Percentiles rank a stretch among this genome's conserved stretches.
phyloP scores from a whole-genome alignment of 345 rosid species.

The Eucalyptus fibrosa region DNA sequence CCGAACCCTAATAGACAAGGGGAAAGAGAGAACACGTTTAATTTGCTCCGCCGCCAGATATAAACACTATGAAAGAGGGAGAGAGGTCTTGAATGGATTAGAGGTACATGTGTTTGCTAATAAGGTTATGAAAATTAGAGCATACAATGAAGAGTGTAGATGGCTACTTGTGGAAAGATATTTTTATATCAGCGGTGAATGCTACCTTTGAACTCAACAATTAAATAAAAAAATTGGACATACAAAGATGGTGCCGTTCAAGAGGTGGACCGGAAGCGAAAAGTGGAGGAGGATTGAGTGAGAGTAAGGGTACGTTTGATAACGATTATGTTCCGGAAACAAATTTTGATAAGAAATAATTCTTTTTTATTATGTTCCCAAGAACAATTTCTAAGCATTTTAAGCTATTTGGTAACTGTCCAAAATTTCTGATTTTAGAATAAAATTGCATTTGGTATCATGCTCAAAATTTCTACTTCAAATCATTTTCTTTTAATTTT shows the following conservation, averaged over 20 bases:
- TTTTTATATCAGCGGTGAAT: neutral
- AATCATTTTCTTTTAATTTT: too few relatives aligned
- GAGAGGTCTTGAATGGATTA: neutral
- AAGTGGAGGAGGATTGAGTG: too few relatives aligned
- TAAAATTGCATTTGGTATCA: fast-evolving
- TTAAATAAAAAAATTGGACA: too few relatives aligned
- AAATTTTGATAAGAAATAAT: fast-evolving
- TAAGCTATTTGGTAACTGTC: fast-evolving
- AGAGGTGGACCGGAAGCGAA: too few relatives aligned
- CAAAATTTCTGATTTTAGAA: fast-evolving
- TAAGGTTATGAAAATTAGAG: neutral
- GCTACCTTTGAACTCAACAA: neutral
- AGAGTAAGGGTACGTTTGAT: fast-evolving
- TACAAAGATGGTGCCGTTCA: fast-evolving
- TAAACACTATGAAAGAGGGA: neutral
- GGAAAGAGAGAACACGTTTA: neutral
- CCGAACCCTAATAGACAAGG: neutral
- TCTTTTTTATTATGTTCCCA: fast-evolving
- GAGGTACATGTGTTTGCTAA: neutral
- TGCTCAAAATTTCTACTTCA: fast-evolving
- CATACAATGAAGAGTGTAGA: neutral
- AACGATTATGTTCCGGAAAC: fast-evolving
- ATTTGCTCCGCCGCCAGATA: neutral
- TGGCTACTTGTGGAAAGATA: neutral
- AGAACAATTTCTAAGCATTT: too few relatives aligned